Evolutionary conservation across 805 yeast species (phyloP), one percentile per base, ranked within the genome.

Genomic region (Saccharomycopsis oosterbeekiorum): DNA sequence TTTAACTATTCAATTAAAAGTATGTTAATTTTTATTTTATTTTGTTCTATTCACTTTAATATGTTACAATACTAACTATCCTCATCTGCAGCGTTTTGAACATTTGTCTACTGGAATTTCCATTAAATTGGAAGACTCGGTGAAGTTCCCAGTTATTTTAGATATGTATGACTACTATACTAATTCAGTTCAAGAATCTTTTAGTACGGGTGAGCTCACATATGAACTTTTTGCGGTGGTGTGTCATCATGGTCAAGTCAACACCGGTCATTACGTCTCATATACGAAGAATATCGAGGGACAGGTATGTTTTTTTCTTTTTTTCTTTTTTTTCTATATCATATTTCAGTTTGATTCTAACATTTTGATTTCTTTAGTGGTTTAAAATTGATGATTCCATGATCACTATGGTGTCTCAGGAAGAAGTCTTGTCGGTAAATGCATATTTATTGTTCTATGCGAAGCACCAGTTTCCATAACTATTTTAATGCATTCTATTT

Each of bases 241-340:
- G 10, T 84, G 90, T 67, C 99, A 94, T 71, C 84, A 84, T 40
- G 99, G 99, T 1, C 85, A 93, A 19, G 94, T 93, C 6, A 90
- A 90, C 70, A 94, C 97, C 1, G 99, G 99, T 11, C 99, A 94
- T 72, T 94, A 94, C 71, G 80, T 92, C 14, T 86, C 94, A 17
- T 79, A 85, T 68, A 81, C 89, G 64, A 93, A 92, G 70, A 81
- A 78, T 60, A 76, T 81, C n/a, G 80, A 82, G 51, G 88, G 90
- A 1, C 37, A 59, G 57, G 71, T 69, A 58, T 51, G 70, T 66
- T 26, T 62, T 55, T 41, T 56, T 15, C 43, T 19, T 36, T 37
- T 37, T 19, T 17, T 17, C 24, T 34, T 41, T 39, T 24, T 34
- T 55, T 56, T 12, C 26, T n/a, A 34, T 17, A 24, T 56, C 8